These are phyloP conservation scores for Backusella circina DNA, from an alignment of 192 early-diverging fungal genomes.

Conservation along the genomic window DNA sequence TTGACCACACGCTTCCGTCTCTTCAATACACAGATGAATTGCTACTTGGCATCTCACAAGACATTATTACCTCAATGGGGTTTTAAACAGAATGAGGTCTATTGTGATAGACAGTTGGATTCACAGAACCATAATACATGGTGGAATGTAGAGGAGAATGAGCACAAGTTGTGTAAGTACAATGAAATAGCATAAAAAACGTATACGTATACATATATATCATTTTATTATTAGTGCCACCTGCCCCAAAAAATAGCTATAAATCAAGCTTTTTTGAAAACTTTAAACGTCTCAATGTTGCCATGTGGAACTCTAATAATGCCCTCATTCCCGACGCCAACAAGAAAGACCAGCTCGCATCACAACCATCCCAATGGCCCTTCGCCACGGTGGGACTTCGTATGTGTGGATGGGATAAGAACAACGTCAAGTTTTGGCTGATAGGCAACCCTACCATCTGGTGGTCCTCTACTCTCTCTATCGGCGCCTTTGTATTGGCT, in stretches of 20 bases:
- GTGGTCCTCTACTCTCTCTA: conserved; percentile 66
- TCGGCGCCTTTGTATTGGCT: conserved; percentile 32
- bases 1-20: conserved; percentile 83
- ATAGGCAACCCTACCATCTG: conserved; percentile 93
- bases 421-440: conserved; percentile 83
- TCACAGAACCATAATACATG: conserved; percentile 60
- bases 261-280: conserved; percentile 77
- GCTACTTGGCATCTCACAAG: conserved; percentile 72
- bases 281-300: conserved; percentile 87
- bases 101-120: conserved; percentile 71
- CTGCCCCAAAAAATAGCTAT: conserved; percentile 58
- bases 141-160: conserved; percentile 94
- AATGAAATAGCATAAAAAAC: no score
- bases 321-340: conserved; percentile 89
- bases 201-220: not conserved
- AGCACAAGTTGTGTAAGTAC: conserved; percentile 53
- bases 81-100: conserved; percentile 89
- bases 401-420: conserved; percentile 92
- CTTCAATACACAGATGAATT: conserved; percentile 66
- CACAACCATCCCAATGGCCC: conserved; percentile 87
- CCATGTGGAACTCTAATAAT: conserved; percentile 97
- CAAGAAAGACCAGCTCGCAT: conserved; percentile 83
- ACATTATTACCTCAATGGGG: conserved; percentile 94
- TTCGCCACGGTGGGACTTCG: conserved; percentile 80
- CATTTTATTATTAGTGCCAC: conserved; percentile 45